Conservation (phyloP, 306 rosid species). For the Corylus heterophylla region DNA sequence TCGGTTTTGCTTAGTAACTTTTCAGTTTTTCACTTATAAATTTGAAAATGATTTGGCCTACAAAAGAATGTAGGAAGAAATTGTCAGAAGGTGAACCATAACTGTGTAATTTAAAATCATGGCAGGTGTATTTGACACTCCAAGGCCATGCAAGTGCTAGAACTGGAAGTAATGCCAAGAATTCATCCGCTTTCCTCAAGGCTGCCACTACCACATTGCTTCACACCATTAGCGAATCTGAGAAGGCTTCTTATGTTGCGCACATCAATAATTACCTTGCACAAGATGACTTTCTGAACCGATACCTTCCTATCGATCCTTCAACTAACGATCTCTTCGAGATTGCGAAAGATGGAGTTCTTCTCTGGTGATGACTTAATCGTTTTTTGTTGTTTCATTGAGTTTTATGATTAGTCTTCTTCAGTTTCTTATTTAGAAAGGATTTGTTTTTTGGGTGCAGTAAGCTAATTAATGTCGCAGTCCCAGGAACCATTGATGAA, state of each 20-base stretch:
- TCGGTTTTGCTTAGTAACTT: neutral
- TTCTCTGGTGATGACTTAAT: conserved; percentile 69
- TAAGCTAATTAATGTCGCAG: conserved; percentile 96
- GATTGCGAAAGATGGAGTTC: conserved; percentile 90
- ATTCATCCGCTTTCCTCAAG: conserved; percentile 88
- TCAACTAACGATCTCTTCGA: conserved; percentile 87
- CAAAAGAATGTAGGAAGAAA: conserved; percentile 11
- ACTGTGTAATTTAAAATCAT: neutral
- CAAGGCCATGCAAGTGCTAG: conserved; percentile 76
- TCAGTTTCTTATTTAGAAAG: neutral
- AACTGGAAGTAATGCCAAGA: conserved; percentile 70
- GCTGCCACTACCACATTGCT: conserved; percentile 96
- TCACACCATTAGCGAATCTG: conserved; percentile 97
- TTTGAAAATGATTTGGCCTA: neutral
- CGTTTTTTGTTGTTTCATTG: neutral
- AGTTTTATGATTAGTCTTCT: neutral
- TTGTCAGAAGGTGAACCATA: neutral
- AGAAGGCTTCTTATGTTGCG: conserved; percentile 90
- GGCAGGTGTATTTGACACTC: conserved; percentile 78
- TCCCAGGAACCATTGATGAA: conserved; percentile 92
- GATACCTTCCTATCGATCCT: conserved; percentile 84
- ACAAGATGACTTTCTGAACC: conserved; percentile 72
- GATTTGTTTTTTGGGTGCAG: conserved; percentile 45
- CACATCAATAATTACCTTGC: conserved; percentile 91
- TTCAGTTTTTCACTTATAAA: neutral